Evolutionary conservation across 768 basidiomycete species (phyloP), one percentile per base, ranked within the genome.

Genomic region (Vararia minispora): DNA sequence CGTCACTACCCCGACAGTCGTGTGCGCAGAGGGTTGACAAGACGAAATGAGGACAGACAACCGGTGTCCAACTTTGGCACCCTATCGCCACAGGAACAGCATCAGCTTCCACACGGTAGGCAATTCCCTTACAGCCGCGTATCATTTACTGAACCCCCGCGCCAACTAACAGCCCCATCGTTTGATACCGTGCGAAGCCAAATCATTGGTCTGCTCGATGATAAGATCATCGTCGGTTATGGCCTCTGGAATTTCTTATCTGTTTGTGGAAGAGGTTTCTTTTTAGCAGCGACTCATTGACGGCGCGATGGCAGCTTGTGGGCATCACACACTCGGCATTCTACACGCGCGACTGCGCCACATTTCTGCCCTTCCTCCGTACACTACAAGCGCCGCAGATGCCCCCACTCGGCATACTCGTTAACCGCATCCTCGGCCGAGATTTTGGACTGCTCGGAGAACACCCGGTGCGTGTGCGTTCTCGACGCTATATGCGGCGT

Each of bases 221-320:
- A 61, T 41, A 73, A 70, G 46, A 64, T 75, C 13, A 52, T 76
- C 20, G 61, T 76, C n/a, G 74, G 74, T n/a, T 66, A 76, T 48
- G 56, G 60, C 23, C 51, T 75, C 14, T 75, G 72, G 72, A 57
- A 62, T 28, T 66, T 71, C 45, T 54, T 75, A 42, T 72, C 72
- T 33, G 74, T 71, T 47, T 34, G 63, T 56, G 12, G 26, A 18
- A 16, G 5, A 27, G 26, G 27, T 39, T 10, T 41, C 47, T 22
- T 35, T 21, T 22, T 21, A 35, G 37, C 18, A 16, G 21, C 14
- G 26, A 11, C 13, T 36, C 38, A 28, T 42, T 29, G 4, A 13
- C 36, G 10, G 8, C 14, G 17, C 6, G 20, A 17, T 31, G 11
- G 12, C 47, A 76, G 72, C 63, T 72, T 11, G 50, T 76, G 48